phyloP scores from a whole-genome alignment of 148 eudicot species.

The Vaccinium macrocarpon region DNA sequence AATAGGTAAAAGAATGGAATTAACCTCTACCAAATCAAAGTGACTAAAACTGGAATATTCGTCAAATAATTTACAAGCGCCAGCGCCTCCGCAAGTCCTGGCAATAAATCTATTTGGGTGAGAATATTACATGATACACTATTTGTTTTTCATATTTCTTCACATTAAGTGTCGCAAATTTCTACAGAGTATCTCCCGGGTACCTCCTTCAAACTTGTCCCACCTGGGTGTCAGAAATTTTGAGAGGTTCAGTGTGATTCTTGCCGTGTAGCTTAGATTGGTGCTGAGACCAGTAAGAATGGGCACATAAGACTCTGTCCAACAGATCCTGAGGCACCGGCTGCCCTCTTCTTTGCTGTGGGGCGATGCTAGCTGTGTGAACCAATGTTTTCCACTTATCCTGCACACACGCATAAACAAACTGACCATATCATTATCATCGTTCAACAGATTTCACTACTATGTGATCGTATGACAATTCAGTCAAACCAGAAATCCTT shows the following conservation, averaged over 20 bases:
- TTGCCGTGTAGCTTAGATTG: conserved; percentile 79
- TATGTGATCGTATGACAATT: neutral
- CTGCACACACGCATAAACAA: conserved; percentile 31
- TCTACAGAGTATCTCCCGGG: conserved; percentile 22
- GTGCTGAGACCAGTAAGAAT: conserved; percentile 85
- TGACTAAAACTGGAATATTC: conserved; percentile 11
- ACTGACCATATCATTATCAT: neutral
- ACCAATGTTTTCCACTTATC: conserved; percentile 99
- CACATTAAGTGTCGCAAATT: conserved; percentile 13
- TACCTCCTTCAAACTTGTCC: conserved; percentile 27
- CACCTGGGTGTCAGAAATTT: conserved; percentile 15
- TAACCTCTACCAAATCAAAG: conserved; percentile 14
- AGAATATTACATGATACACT: conserved; percentile 10
- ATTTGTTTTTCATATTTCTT: conserved; percentile 9
- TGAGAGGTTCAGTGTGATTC: conserved; percentile 37
- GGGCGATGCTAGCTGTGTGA: conserved; percentile 94
- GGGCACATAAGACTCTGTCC: conserved; percentile 82
- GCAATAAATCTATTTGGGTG: conserved; percentile 14
- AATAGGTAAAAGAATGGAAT: conserved; percentile 2
- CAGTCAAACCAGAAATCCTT: conserved; percentile 16
- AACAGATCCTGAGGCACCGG: conserved; percentile 91
- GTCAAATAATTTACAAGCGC: conserved; percentile 23
- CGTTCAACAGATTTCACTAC: neutral
- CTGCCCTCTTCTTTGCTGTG: conserved; percentile 97
- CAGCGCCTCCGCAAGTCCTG: neutral